These are phyloP conservation scores for Rutstroemia sp. DNA, from an alignment of 2,329 filamentous ascomycete species.

Conservation along the genomic window DNA sequence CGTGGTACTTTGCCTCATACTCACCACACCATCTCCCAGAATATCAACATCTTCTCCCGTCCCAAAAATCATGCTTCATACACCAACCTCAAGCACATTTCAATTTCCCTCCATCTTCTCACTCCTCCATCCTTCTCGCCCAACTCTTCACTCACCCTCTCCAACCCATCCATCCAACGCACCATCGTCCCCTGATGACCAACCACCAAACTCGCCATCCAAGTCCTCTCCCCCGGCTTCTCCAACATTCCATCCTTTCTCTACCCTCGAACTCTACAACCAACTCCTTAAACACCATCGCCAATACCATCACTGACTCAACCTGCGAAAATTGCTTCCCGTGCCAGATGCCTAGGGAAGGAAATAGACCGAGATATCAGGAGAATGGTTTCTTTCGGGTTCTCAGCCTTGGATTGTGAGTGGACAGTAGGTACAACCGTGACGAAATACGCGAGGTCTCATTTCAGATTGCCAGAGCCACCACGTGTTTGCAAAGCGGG, in stretches of 20 bases:
- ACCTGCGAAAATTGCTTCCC: not conserved
- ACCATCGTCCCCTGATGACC: constrained; percentile 1
- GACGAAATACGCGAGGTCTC: not conserved
- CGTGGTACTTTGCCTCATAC: too few species aligned
- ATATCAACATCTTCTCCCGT: too few species aligned
- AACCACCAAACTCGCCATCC: not conserved
- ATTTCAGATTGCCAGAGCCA: not conserved
- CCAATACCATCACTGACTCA: not conserved
- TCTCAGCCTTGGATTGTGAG: too few species aligned
- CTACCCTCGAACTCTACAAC: not conserved
- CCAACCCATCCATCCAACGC: not conserved
- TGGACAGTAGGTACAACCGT: too few species aligned
- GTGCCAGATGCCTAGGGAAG: not conserved
- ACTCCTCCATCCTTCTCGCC: not conserved
- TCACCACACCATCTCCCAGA: too few species aligned
- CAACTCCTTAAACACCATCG: not conserved
- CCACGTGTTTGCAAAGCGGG: not conserved
- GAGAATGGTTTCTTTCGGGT: too few species aligned
- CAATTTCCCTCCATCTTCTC: too few species aligned
- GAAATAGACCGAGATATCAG: not conserved
- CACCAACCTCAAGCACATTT: too few species aligned
- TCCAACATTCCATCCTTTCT: not conserved
- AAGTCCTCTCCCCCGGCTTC: not conserved
- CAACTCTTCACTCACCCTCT: not conserved
- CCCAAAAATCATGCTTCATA: too few species aligned